Evolutionary conservation across 345 rosid genomes (phyloP), one percentile per base, ranked within the genome.

Genomic region (Aquilaria malaccensis): DNA sequence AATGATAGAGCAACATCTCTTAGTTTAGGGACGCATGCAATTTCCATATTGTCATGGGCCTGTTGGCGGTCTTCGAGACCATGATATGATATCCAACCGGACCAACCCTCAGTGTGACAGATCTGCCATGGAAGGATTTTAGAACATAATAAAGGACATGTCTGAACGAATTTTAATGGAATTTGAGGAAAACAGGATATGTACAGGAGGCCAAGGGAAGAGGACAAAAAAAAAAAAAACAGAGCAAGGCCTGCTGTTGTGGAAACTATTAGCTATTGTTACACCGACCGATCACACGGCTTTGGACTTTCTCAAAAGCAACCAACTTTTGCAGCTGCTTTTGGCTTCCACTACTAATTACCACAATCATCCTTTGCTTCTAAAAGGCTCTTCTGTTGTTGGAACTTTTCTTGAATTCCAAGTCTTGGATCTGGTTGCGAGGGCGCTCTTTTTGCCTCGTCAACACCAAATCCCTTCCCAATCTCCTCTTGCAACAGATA

Each of bases 401-500:
- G 64, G 59, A 63, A 22, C 7, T 56, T 60, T 45, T 15, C 49
- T 60, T 71, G 71, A 48, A 11, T 69, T 29, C 10, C 47, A 37
- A 37, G 43, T 1, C 43, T 37, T 37, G 43, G 43, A 37, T 37
- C 62, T 10, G 67, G 61, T 59, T 68, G 56, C 62, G 65, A 66
- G 43, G 43, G 43, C 43, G 72, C 70, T 69, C 53, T 65, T 68
- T 30, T 11, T n/a, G 29, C 63, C 69, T 57, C 70, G 60, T 71
- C 57, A 50, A 71, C 49, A 15, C 71, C 69, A 52, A 47, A 43
- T 50, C 45, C 62, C 69, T 63, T 57, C 50, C 14, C 59, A 37
- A 13, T 11, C 33, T 59, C 51, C 10, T 51, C 56, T 46, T 65
- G 60, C 13, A 43, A 54, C n/a, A 37, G 43, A 37, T 37, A 37